Evolutionary conservation across 2,329 filamentous ascomycete genomes (phyloP).

Genomic region (Dothistroma septosporum): DNA sequence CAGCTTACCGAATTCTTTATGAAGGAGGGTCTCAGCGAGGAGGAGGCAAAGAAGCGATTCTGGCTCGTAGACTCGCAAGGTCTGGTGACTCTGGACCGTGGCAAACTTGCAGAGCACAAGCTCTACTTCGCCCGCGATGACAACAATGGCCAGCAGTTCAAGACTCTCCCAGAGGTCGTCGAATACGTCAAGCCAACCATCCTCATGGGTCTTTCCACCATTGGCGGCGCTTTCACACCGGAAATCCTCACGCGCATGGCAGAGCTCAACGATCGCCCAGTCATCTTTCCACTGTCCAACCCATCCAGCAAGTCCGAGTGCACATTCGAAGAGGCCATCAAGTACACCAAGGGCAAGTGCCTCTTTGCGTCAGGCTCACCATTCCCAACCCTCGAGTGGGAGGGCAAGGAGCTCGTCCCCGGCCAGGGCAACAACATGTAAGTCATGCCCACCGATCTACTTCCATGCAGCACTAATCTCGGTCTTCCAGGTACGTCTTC

Average conservation of each 20-base stretch:
- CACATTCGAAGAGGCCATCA: slow-evolving; percentile 89
- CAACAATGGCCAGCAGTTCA: slow-evolving; percentile 63
- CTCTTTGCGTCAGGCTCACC: slow-evolving; percentile 95
- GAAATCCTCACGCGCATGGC: slow-evolving; percentile 65
- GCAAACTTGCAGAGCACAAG: slow-evolving; percentile 84
- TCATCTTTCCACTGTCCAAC: slow-evolving; percentile 87
- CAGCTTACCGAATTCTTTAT: slow-evolving; percentile 97
- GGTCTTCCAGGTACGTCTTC: slow-evolving; percentile 68
- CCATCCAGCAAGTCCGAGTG: slow-evolving; percentile 96
- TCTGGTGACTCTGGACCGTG: slow-evolving; percentile 86
- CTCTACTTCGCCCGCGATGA: slow-evolving; percentile 63
- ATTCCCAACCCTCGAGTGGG: slow-evolving; percentile 62
- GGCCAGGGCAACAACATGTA: slow-evolving; percentile 70
- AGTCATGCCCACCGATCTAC: not conserved
- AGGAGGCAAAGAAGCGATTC: slow-evolving; percentile 85
- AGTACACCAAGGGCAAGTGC: slow-evolving; percentile 78
- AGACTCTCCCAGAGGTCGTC: slow-evolving; percentile 82
- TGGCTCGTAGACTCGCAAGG: slow-evolving; percentile 91
- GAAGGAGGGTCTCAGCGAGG: slow-evolving; percentile 81
- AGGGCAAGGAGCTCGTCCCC: slow-evolving; percentile 46
- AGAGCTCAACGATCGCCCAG: slow-evolving; percentile 64
- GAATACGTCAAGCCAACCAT: slow-evolving; percentile 94
- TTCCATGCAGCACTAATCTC: not conserved
- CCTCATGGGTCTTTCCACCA: slow-evolving; percentile 88
- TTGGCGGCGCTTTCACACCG: slow-evolving; percentile 90